These are phyloP conservation scores for Podila epicladia DNA, from an alignment of 192 early-diverging fungal genomes.

Conservation along the genomic window DNA sequence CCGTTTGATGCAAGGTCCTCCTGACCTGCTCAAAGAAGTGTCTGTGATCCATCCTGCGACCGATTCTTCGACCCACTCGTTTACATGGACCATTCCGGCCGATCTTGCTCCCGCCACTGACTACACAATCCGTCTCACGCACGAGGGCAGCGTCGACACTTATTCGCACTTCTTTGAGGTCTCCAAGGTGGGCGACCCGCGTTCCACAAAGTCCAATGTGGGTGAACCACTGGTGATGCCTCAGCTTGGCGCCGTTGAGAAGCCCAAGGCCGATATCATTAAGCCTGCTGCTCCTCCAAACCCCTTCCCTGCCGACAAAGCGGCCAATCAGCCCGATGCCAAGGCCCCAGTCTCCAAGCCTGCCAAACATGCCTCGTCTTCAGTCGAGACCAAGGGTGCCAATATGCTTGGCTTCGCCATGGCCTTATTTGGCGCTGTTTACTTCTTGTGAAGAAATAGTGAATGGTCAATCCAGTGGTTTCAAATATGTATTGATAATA, in stretches of 20 bases:
- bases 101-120: conserved; percentile 18
- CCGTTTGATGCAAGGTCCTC: conserved; percentile 36
- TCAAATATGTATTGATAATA: too few species aligned
- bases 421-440: conserved; percentile 44
- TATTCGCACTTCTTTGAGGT: conserved; percentile 51
- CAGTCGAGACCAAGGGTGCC: conserved; percentile 1
- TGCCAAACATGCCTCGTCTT: background rate
- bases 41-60: background rate
- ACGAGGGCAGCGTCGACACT: conserved; percentile 18
- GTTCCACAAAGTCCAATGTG: conserved; percentile 31
- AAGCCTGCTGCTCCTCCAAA: conserved; percentile 35
- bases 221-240: conserved; percentile 38
- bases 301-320: conserved; percentile 15
- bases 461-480: too few species aligned
- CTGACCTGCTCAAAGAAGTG: conserved; percentile 5
- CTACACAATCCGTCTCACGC: conserved; percentile 36
- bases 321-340: background rate
- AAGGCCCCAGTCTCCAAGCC: conserved; percentile 9
- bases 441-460: conserved; percentile 21
- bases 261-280: background rate
- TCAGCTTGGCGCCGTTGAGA: conserved; percentile 20
- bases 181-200: conserved; percentile 22
- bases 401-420: conserved; percentile 37
- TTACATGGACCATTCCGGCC: conserved; percentile 27
- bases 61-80: conserved; percentile 18